Evolutionary conservation across 768 basidiomycete species (phyloP).

Genomic region (Suillus tomentosus): DNA sequence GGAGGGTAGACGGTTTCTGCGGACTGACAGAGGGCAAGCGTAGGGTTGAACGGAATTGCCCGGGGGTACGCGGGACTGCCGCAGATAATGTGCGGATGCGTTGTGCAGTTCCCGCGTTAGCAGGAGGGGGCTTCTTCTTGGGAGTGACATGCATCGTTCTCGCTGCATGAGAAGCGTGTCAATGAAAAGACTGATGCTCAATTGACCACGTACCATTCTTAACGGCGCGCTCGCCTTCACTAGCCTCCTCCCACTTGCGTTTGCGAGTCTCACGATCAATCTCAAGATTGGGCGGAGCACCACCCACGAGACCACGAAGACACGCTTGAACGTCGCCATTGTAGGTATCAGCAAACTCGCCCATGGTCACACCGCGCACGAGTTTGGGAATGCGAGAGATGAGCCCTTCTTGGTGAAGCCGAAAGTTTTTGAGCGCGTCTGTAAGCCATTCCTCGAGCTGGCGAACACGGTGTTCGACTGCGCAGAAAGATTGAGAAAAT

Average conservation of each 20-base stretch:
- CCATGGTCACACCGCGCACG: slow-evolving; percentile 70
- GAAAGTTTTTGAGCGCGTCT: slow-evolving; percentile 73
- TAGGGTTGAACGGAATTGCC: slow-evolving; percentile 26
- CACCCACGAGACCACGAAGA: slow-evolving; percentile 60
- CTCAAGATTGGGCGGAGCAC: slow-evolving; percentile 44
- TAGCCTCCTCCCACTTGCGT: slow-evolving; percentile 66
- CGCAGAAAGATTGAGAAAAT: slow-evolving; percentile 3
- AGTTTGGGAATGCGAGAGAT: slow-evolving; percentile 75
- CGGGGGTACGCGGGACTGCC: slow-evolving; percentile 1
- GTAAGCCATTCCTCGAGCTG: slow-evolving; percentile 78
- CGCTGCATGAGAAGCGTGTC: slow-evolving; percentile 34
- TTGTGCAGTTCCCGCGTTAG: slow-evolving; percentile 56
- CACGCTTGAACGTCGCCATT: slow-evolving; percentile 74
- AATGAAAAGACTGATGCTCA: not conserved
- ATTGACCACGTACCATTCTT: slow-evolving; percentile 57
- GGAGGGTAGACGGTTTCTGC: slow-evolving; percentile 33
- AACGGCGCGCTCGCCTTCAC: slow-evolving; percentile 45
- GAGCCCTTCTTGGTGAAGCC: slow-evolving; percentile 72
- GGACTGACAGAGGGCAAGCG: slow-evolving; percentile 38
- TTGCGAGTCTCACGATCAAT: slow-evolving; percentile 72
- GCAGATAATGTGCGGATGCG: slow-evolving; percentile 42
- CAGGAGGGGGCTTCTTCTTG: slow-evolving; percentile 51
- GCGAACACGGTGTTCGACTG: slow-evolving; percentile 69
- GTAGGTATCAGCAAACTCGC: slow-evolving; percentile 78
- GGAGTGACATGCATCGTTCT: slow-evolving; percentile 51